Evolutionary conservation across 352 stramenopile genomes (phyloP), one percentile per base, ranked within the genome.

Genomic region (Ophiocytium majus): DNA sequence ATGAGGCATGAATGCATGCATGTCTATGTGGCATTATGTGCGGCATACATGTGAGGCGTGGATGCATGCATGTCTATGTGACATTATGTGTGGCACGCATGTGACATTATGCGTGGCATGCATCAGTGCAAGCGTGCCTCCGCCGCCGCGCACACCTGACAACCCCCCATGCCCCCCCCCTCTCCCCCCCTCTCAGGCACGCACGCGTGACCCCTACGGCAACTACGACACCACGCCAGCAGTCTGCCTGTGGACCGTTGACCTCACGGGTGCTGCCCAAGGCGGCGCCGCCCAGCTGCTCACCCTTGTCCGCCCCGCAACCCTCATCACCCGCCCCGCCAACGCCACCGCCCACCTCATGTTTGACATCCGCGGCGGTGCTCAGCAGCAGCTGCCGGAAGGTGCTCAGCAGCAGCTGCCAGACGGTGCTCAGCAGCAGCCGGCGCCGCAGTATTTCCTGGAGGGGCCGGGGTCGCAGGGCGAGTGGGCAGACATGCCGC

Each of bases 401-500:
- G 31, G 36, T 28, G 76, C 35, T 0, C 43, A 9, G 49, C 10
- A 37, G 14, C 64, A 80, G 10, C 57, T 86, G 43, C n/a, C n/a
- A n/a, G 66, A 17, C 35, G 31, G 36, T 28, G 76, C 35, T 0
- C 43, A 9, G 49, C 10, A 37, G 14, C 64, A 80, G 10, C 57
- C 84, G 43, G n/a, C n/a, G n/a, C n/a, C n/a, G n/a, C 82, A 80
- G n/a, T 86, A 86, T 71, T 49, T 86, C n/a, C 50, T 86, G 28
- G 79, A 64, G 23, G 83, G 83, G 19, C 79, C 83, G 37, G 78
- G 83, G 10, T 49, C 66, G 28, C 32, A 32, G 34, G 31, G 36
- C 31, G 76, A 66, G 32, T 86, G 83, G 83, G 28, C 66, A 50
- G 31, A 78, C n/a, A 75, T 86, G 66, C 83, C 83, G 0, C 36